Evolutionary conservation across 1,284 basidiomycete species (phyloP).

Genomic region (Apiotrichum siamense): DNA sequence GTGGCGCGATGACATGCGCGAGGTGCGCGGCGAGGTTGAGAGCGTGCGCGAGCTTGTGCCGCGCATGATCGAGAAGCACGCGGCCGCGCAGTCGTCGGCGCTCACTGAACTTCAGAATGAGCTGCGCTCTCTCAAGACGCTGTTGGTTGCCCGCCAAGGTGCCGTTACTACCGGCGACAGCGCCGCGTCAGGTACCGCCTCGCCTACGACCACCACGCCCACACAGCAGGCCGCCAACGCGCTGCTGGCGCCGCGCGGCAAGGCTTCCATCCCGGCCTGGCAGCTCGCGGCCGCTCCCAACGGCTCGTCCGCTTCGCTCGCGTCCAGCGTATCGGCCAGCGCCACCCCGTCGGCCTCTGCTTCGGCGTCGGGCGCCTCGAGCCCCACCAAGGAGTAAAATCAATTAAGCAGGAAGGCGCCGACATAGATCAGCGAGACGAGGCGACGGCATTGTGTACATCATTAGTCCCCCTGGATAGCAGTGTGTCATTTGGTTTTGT

Average conservation of each 20-base stretch:
- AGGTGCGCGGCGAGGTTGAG: constrained; percentile 85
- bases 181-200: background rate
- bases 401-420: too few relatives aligned
- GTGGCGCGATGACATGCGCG: constrained; percentile 83
- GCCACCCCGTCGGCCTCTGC: constrained; percentile 7
- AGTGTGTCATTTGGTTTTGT: background rate
- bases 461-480: background rate
- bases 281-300: constrained; percentile 54
- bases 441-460: background rate
- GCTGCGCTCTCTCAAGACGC: constrained; percentile 86
- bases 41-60: constrained; percentile 72
- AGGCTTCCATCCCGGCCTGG: constrained; percentile 72
- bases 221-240: constrained; percentile 39
- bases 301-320: constrained; percentile 9
- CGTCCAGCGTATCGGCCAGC: background rate
- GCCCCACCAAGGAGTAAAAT: constrained; percentile 15
- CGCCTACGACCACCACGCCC: constrained; percentile 3
- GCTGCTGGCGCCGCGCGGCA: constrained; percentile 50
- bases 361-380: constrained; percentile 9
- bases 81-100: constrained; percentile 66
- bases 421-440: too few relatives aligned
- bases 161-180: constrained; percentile 47
- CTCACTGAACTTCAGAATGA: constrained; percentile 72
- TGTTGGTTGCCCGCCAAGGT: constrained; percentile 71
- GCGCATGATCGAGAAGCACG: constrained; percentile 93